These are phyloP conservation scores for Ziziphus jujuba DNA, from an alignment of 306 rosid species.

Conservation along the genomic window DNA sequence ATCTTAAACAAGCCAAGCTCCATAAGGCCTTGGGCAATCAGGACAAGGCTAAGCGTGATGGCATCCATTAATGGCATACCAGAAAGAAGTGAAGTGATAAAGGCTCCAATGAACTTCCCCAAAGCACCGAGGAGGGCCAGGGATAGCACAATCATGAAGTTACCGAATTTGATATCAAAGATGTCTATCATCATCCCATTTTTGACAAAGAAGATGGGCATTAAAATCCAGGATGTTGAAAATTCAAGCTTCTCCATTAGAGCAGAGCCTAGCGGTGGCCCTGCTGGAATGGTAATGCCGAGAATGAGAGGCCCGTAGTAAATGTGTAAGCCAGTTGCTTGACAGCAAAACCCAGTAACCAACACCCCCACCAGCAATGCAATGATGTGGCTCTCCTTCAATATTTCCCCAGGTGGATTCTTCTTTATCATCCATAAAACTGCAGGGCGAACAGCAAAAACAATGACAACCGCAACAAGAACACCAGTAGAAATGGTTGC, in stretches of 20 bases:
- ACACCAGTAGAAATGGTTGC: neutral
- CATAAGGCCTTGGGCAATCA: slow-evolving; percentile 35
- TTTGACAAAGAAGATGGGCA: slow-evolving; percentile 36
- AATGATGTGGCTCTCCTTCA: slow-evolving; percentile 15
- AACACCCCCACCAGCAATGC: slow-evolving; percentile 20
- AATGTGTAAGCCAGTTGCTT: slow-evolving; percentile 25
- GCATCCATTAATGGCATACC: slow-evolving; percentile 30
- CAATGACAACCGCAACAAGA: neutral
- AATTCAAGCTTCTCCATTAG: slow-evolving; percentile 29
- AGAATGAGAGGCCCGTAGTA: slow-evolving; percentile 35
- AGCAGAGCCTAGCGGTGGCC: slow-evolving; percentile 32
- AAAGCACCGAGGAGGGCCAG: slow-evolving; percentile 16
- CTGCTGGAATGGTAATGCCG: slow-evolving; percentile 32
- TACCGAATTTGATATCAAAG: neutral
- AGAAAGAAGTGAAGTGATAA: slow-evolving; percentile 4
- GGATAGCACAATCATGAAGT: slow-evolving; percentile 8
- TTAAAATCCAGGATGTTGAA: slow-evolving; percentile 29
- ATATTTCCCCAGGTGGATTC: slow-evolving; percentile 21
- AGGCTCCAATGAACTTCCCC: slow-evolving; percentile 34
- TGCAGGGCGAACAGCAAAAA: slow-evolving; percentile 14
- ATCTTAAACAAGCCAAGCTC: slow-evolving; percentile 29
- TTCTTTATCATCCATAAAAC: slow-evolving; percentile 26
- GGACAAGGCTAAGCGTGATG: slow-evolving; percentile 34
- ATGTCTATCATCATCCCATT: slow-evolving; percentile 25
- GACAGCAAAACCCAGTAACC: slow-evolving; percentile 24